phyloP scores from a whole-genome alignment of 352 stramenopile species.

The Peronospora tabacina region DNA sequence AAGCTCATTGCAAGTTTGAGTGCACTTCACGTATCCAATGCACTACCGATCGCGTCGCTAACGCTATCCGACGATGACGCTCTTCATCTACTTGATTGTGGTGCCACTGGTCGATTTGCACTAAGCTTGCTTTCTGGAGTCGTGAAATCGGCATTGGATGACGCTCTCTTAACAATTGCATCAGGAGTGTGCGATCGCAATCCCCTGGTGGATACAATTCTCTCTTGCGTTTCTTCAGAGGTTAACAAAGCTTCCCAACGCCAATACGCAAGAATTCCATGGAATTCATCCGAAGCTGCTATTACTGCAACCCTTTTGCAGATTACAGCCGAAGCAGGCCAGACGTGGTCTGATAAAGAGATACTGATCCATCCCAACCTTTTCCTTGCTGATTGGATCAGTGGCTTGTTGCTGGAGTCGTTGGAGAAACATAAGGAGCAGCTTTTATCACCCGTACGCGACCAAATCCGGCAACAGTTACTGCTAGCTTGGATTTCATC shows the following conservation, averaged over 20 bases:
- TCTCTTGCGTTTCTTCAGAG: constrained; percentile 53
- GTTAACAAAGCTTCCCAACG: constrained; percentile 62
- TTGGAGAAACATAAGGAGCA: constrained; percentile 38
- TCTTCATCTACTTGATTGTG: constrained; percentile 47
- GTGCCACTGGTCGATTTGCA: constrained; percentile 48
- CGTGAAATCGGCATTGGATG: constrained; percentile 39
- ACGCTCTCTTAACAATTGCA: constrained; percentile 23
- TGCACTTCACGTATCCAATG: constrained; percentile 34
- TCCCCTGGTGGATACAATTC: constrained; percentile 43
- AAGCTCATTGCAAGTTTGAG: constrained; percentile 74
- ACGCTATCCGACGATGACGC: constrained; percentile 34
- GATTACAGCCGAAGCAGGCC: constrained; percentile 52
- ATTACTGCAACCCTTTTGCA: constrained; percentile 70
- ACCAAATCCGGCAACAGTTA: constrained; percentile 53
- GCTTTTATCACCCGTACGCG: constrained; percentile 34
- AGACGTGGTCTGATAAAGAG: constrained; percentile 77
- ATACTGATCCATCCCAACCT: constrained; percentile 80
- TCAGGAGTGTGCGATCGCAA: constrained; percentile 18
- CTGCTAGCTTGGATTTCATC: constrained; percentile 75
- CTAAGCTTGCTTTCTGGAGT: constrained; percentile 45
- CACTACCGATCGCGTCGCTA: constrained; percentile 20
- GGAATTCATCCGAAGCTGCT: constrained; percentile 62
- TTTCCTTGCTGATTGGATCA: constrained; percentile 82
- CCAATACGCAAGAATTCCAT: constrained; percentile 76
- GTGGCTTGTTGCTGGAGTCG: constrained; percentile 58